phyloP scores from a whole-genome alignment of 768 basidiomycete genomes.

The Sporobolomyces roseus region DNA sequence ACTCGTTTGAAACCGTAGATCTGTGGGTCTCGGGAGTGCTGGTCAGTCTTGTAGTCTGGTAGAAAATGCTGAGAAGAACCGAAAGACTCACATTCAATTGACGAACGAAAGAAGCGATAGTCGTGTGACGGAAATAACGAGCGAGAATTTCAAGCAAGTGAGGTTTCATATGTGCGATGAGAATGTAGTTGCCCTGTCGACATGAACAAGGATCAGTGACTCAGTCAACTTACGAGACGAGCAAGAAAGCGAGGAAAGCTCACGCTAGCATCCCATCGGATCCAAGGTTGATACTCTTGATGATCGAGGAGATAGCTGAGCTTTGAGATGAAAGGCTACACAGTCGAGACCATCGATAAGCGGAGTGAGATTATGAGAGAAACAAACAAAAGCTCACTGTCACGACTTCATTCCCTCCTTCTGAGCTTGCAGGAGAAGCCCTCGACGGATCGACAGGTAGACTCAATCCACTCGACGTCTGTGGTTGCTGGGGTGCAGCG shows the following conservation, averaged over 20 bases:
- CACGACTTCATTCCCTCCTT: conserved; percentile 10
- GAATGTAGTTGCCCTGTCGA: conserved; percentile 22
- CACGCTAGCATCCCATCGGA: conserved; percentile 23
- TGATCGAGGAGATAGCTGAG: conserved; percentile 31
- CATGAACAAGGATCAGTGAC: neutral
- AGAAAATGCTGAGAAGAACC: neutral
- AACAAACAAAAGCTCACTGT: neutral
- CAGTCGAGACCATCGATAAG: no score
- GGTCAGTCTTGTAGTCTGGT: no score
- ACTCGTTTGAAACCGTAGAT: conserved; percentile 42
- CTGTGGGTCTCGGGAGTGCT: neutral
- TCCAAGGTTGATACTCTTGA: conserved; percentile 26
- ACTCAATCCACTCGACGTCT: neutral
- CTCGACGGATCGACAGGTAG: neutral
- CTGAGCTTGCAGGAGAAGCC: neutral
- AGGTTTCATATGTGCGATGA: conserved; percentile 37
- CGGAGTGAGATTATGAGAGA: neutral
- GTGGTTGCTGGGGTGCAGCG: no score
- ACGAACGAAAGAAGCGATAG: conserved; percentile 25
- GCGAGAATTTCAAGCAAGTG: conserved; percentile 35
- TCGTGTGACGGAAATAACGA: conserved; percentile 37
- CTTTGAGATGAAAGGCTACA: conserved; percentile 35
- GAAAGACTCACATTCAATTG: conserved; percentile 34
- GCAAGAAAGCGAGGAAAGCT: neutral
- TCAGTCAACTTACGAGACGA: neutral